Base-by-base conservation (phyloP, 306 rosid genomes). In the Gastrolobium villosum region DNA sequence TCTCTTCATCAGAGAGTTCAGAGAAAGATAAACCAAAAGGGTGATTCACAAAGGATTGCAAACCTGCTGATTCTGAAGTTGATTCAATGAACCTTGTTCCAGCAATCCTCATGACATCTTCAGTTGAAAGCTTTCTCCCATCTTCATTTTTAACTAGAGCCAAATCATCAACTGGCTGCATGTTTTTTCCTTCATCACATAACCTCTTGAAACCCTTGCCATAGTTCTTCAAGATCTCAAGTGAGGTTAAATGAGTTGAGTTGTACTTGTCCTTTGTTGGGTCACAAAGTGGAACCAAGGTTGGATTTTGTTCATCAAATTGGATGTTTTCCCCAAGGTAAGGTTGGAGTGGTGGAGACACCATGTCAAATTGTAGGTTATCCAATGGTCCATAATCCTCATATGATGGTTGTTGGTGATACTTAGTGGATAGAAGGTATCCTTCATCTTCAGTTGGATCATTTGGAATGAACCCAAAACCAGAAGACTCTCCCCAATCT, bases 21-120 rank as follows among this genome's bases (percentile, higher is more conserved):
- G 80, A 82, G 76, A 89, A 89, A 39, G 77, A 78, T 44, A 52
- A 50, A 5, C 77, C 89, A 52, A 65, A 86, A 39, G 94, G 92
- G 57, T 89, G 92, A 69, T 60, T 48, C 8, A 76, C 72, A 62
- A 75, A 70, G 48, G 72, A 74, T 10, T 61, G 32, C 41, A 63
- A 65, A 63, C 57, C 74, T 44, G 54, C 46, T 8, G 78, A 66
- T 31, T 74, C 83, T 7, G 86, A 56, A 49, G 54, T 78, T 44
- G 81, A 90, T 59, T 83, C 88, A 14, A 90, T 80, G 87, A 90
- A 89, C 77, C 86, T 90, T 39, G 91, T 72, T 66, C 92, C 94
- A 4, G 92, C 92, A 10, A 87, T 67, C 78, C 82, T 89, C 84
- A 90, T 75, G 40, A 86, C 70, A 69, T 93, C 96, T 54, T 86